Base-by-base conservation (phyloP, 2,329 filamentous ascomycete species). In the Xylariaceae sp. region DNA sequence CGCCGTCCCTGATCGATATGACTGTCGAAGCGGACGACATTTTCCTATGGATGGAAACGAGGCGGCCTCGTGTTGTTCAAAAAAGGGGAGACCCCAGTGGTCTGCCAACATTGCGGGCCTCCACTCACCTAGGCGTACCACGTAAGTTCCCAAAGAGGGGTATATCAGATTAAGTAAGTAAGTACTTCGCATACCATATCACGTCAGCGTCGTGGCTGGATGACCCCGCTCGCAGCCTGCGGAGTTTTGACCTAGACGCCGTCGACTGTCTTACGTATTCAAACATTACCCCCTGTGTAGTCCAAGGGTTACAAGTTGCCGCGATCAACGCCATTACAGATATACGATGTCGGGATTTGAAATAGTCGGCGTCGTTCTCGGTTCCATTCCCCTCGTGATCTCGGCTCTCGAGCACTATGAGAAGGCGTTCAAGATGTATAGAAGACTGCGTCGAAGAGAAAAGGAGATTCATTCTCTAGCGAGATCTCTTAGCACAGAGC, bases 281-380 rank as follows among this genome's bases (percentile, higher is more conserved):
- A 26, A 17, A 14, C 14, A 3, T 28, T n/a, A n/a, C n/a, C n/a
- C n/a, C n/a, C n/a, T n/a, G n/a, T n/a, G n/a, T n/a, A n/a, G n/a
- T n/a, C n/a, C n/a, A 28, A 34, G 9, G 4, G 5, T 36, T 15
- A 5, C 19, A 32, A 14, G 9, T 27, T 9, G 18, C 39, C 30
- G 6, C 16, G 11, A 17, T 38, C 18, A 26, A 4, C 0, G n/a
- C n/a, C n/a, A n/a, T n/a, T n/a, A n/a, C n/a, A n/a, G n/a, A n/a
- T n/a, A n/a, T n/a, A n/a, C n/a, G n/a, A 56, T 55, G 52, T 50
- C 51, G 2, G 52, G 53, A 6, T 42, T 55, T 9, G 52, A 55
- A 34, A 40, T 54, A 13, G 43, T 50, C 3, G 52, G 53, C 12
- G 16, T 54, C 14, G 50, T 55, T 3, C 51, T 56, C 3, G 51